Evolutionary conservation across 1,139 yeast species (phyloP).

Genomic region (Blastobotrys raffinosifermentans): DNA sequence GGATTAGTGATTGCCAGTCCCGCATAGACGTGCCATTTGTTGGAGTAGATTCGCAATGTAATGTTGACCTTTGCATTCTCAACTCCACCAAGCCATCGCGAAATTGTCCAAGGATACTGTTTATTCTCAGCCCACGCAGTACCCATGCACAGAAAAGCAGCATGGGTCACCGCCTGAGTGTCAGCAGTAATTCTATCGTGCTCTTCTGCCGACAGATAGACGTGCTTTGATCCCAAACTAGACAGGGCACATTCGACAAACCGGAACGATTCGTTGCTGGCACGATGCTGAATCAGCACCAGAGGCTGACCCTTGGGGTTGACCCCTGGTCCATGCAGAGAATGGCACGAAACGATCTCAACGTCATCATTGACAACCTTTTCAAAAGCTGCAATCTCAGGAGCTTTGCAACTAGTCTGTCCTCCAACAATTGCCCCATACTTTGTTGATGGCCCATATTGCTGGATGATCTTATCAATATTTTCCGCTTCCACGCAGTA

Average conservation of each 20-base stretch:
- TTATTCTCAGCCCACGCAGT: conserved; percentile 83
- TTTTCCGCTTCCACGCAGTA: conserved; percentile 81
- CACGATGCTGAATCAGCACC: conserved; percentile 74
- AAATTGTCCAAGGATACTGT: conserved; percentile 90
- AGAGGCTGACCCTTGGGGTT: conserved; percentile 88
- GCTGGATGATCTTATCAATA: conserved; percentile 60
- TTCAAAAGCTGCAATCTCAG: conserved; percentile 86
- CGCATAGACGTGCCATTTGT: conserved; percentile 98
- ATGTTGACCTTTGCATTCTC: conserved; percentile 95
- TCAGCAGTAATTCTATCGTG: conserved; percentile 96
- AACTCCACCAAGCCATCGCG: conserved; percentile 85
- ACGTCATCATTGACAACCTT: conserved; percentile 65
- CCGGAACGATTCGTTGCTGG: conserved; percentile 47
- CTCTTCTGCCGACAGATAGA: conserved; percentile 71
- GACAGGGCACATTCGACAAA: conserved; percentile 62
- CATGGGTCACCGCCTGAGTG: conserved; percentile 97
- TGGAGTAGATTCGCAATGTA: conserved; percentile 80
- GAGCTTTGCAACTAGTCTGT: conserved; percentile 90
- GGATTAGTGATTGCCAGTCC: conserved; percentile 96
- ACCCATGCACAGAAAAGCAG: conserved; percentile 96
- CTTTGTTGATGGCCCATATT: conserved; percentile 84
- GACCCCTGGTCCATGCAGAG: conserved; percentile 91
- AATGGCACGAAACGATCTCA: conserved; percentile 80
- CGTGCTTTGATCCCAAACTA: conserved; percentile 72
- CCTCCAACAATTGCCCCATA: conserved; percentile 94